These are phyloP conservation scores for Saccharomyces hybrid DNA, from an alignment of 1,139 yeast genomes.

Conservation along the genomic window DNA sequence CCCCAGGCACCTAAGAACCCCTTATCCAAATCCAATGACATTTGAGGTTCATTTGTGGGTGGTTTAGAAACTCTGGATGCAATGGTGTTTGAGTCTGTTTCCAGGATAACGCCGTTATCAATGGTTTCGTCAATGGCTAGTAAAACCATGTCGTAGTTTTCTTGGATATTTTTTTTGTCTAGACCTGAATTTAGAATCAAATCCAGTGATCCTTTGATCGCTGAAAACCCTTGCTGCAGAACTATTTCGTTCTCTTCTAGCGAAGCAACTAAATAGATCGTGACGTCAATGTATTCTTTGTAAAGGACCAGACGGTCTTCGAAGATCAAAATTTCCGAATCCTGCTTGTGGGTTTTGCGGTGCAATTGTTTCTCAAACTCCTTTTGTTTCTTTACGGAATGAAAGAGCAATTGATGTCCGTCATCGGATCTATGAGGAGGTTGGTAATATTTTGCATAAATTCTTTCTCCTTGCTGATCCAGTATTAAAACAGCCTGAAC, in stretches of 20 bases:
- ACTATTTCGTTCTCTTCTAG: conserved; percentile 81
- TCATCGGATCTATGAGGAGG: conserved; percentile 38
- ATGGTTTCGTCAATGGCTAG: conserved; percentile 86
- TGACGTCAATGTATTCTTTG: conserved; percentile 71
- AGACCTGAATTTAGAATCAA: conserved; percentile 66
- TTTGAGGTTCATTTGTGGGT: conserved; percentile 58
- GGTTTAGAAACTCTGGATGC: conserved; percentile 84
- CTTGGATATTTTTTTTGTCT: conserved; percentile 72
- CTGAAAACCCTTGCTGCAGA: conserved; percentile 68
- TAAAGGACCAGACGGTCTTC: conserved; percentile 75
- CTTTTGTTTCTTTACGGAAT: conserved; percentile 54
- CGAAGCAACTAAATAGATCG: conserved; percentile 63
- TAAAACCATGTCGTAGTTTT: conserved; percentile 76
- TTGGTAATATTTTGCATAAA: conserved; percentile 77
- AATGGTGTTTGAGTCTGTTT: conserved; percentile 79
- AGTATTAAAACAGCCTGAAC: conserved; percentile 70
- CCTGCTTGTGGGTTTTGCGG: conserved; percentile 67
- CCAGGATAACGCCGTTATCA: conserved; percentile 87
- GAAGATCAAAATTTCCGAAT: conserved; percentile 71
- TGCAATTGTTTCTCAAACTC: conserved; percentile 70
- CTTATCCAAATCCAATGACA: conserved; percentile 76
- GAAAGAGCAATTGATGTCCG: conserved; percentile 29
- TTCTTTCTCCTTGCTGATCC: conserved; percentile 73
- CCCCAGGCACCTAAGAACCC: conserved; percentile 85
- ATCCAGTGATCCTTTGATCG: conserved; percentile 73